Base-by-base conservation (phyloP, 306 rosid genomes). In the Coriaria nepalensis region DNA sequence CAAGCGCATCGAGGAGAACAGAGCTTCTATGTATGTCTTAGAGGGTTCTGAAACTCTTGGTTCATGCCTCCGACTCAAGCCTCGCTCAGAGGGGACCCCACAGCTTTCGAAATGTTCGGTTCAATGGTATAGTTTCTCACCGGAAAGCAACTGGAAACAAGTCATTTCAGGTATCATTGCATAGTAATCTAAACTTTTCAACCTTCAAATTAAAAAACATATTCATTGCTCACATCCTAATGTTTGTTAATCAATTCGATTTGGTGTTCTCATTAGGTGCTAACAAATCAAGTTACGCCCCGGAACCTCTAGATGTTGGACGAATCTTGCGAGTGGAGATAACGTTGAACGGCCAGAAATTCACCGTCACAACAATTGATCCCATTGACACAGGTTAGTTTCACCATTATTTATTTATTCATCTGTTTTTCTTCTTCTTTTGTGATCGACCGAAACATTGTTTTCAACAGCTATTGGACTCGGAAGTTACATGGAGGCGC, bases 291-390 rank as follows among this genome's bases (percentile, higher is more conserved):
- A 48, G 60, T 35, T 88, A 88, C 60, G 87, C 97, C 50, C 93
- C 93, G 5, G 97, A 88, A 38, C 97, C 97, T n/a, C 68, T 69
- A 41, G 97, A 88, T 68, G 90, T 84, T 49, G 95, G 95, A 45
- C 74, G 97, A 68, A 68, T 72, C 66, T 74, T 88, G 47, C 90
- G 81, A 78, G 90, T 75, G 33, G 93, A 88, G 62, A 61, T 88
- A 47, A 59, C 68, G 55, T 74, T 72, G 8, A 64, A 74, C 57
- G 97, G 86, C 47, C 75, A 66, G 59, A 84, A 74, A 62, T 44
- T 70, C 33, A 64, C 70, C 15, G 61, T 88, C 48, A 78, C 77
- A 11, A 84, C 95, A 20, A 45, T 60, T 35, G 68, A 76, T 55
- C 93, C 86, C 44, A 60, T 88, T 66, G 93, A 84, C 49, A 63